Base-by-base conservation (phyloP, 495 filamentous ascomycete species). In the Podospora fimiseda region DNA sequence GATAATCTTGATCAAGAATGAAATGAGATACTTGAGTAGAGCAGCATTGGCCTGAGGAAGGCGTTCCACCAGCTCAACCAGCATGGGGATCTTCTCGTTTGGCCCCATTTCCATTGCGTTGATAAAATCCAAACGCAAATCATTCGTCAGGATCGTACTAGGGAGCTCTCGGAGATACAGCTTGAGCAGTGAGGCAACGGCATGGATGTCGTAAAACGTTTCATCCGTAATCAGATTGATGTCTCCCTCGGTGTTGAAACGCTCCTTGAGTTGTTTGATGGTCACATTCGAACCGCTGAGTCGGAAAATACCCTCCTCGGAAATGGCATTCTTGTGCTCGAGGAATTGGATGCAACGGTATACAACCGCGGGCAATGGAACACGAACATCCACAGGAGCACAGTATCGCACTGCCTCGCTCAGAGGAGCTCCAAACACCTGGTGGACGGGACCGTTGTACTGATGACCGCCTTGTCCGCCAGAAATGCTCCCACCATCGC, bases 291-390 rank as follows among this genome's bases (percentile, higher is more conserved):
- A 96, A 20, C 93, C 93, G 58, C 89, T 96, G 46, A 98, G 73
- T 22, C 93, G 84, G 77, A 98, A 98, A 20, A 98, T 96, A 36
- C 93, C 93, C 68, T 98, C 93, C 66, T 98, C 93, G 18, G 70
- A 75, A 15, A 85, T 78, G 37, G 92, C 94, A 49, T 86, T 82
- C 70, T 95, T 90, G 13, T 83, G 78, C 45, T 88, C 84, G 20
- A 98, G 78, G 66, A 96, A 98, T 65, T 97, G 89, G 56, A 98
- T 87, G 60, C 91, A 96, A 41, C 93, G 87, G 72, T 95, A 97
- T 39, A 96, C 90, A 1, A 97, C 93, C n/a, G 94, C 89, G 7
- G 93, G 93, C 30, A 98, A 73, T 43, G 85, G 81, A 16, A 86
- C 81, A 46, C 74, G 74, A 16, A 87, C 72, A 51, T 87, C 89